These are phyloP conservation scores for Diaporthe citriasiana DNA, from an alignment of 2,329 filamentous ascomycete genomes.

Conservation along the genomic window DNA sequence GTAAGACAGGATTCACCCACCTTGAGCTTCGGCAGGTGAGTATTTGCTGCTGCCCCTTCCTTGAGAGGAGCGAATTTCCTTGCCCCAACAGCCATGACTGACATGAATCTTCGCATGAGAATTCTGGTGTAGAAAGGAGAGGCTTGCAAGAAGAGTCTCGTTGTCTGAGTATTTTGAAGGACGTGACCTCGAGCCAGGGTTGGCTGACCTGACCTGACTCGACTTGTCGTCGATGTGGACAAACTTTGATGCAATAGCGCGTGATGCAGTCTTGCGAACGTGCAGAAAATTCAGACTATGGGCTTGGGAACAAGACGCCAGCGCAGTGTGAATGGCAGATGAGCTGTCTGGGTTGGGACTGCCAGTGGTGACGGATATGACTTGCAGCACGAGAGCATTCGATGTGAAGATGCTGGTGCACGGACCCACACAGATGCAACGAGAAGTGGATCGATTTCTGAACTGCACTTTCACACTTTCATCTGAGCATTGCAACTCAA, in stretches of 20 bases:
- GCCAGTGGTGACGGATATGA: constrained; percentile 21
- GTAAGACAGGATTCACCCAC: constrained; percentile 10
- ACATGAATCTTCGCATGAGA: constrained; percentile 53
- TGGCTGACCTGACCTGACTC: neutral
- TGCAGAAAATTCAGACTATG: neutral
- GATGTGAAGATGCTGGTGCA: constrained; percentile 15
- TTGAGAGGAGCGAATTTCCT: constrained; percentile 71
- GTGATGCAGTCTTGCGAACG: neutral
- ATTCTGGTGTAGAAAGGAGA: neutral
- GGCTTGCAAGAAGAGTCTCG: neutral
- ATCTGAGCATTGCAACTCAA: neutral
- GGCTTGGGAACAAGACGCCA: neutral
- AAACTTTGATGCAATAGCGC: neutral
- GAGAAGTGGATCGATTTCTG: constrained; percentile 3
- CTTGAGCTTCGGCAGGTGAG: constrained; percentile 59
- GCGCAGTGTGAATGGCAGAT: neutral
- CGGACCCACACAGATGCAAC: neutral
- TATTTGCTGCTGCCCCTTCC: constrained; percentile 50
- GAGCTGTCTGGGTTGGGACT: neutral
- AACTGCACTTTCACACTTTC: neutral
- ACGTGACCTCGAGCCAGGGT: neutral
- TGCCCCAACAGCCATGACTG: constrained; percentile 58
- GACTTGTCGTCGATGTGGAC: neutral
- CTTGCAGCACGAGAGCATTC: neutral
- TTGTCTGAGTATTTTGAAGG: neutral